These are phyloP conservation scores for Colletotrichum musae DNA, from an alignment of 2,329 filamentous ascomycete genomes.

Conservation along the genomic window DNA sequence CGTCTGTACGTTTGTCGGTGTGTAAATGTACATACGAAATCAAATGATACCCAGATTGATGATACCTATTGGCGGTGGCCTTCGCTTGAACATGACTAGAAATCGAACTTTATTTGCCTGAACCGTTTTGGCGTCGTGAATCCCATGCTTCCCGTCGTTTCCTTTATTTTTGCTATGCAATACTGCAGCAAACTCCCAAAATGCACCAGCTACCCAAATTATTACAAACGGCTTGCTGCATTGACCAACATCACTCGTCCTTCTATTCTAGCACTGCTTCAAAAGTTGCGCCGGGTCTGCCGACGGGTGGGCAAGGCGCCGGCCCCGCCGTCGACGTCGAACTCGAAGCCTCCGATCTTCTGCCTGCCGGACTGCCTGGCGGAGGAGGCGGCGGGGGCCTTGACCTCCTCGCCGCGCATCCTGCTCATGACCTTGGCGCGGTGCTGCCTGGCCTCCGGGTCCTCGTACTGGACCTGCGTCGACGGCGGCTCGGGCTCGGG, in stretches of 20 bases:
- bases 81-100: background rate
- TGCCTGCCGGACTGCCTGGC: constrained; percentile 10
- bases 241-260: background rate
- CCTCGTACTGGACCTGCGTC: constrained; percentile 69
- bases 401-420: constrained; percentile 49
- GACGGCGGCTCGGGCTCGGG: constrained; percentile 52
- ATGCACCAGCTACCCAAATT: too few species aligned
- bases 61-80: background rate
- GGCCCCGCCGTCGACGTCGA: constrained; percentile 10
- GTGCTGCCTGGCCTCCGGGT: constrained; percentile 62
- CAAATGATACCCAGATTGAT: constrained; percentile 37
- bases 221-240: background rate
- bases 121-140: constrained; percentile 24
- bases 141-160: constrained; percentile 16
- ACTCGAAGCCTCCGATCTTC: constrained; percentile 36
- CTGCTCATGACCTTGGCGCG: constrained; percentile 61
- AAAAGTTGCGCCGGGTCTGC: constrained; percentile 27
- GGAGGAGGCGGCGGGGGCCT: background rate
- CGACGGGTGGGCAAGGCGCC: constrained; percentile 4
- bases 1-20: background rate
- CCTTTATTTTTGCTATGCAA: constrained; percentile 23
- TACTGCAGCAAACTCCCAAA: constrained; percentile 7
- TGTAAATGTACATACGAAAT: constrained; percentile 14
- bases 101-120: background rate
- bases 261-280: background rate